Conservation (phyloP, 2,329 filamentous ascomycete genomes). For the Xylaria arbuscula region DNA sequence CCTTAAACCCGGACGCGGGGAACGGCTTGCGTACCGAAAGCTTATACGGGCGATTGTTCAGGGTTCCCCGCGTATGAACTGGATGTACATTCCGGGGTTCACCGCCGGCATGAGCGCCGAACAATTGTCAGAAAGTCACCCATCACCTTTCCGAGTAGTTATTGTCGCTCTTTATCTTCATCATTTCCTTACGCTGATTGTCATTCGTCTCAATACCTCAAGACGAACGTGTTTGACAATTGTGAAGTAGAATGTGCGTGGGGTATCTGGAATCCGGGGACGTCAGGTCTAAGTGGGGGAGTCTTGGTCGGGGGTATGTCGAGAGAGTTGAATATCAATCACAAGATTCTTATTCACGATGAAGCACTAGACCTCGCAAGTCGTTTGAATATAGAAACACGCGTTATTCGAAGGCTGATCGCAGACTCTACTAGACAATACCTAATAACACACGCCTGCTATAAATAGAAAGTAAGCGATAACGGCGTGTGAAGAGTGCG, state of each 20-base stretch:
- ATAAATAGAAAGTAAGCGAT: too few species aligned
- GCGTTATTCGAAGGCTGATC: too few species aligned
- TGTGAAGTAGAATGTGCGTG: neutral
- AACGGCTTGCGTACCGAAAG: neutral
- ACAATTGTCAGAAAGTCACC: neutral
- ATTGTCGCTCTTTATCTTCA: neutral
- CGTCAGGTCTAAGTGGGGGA: constrained; percentile 67
- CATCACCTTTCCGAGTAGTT: neutral
- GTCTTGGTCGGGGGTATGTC: too few species aligned
- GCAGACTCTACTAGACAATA: too few species aligned
- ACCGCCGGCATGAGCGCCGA: neutral
- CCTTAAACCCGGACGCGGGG: constrained; percentile 6
- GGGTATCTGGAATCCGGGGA: neutral
- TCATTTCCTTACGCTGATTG: too few species aligned
- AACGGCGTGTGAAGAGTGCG: neutral
- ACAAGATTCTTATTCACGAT: too few species aligned
- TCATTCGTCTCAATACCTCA: neutral
- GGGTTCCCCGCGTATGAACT: constrained; percentile 1
- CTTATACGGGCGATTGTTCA: neutral
- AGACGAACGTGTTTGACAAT: neutral
- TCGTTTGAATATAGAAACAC: too few species aligned
- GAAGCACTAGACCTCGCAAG: too few species aligned
- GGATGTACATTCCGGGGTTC: neutral
- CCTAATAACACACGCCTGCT: too few species aligned
- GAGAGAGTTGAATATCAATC: too few species aligned